A percentile compares a stretch with the other conserved stretches of the same genome.
Evolutionary conservation across 2,329 filamentous ascomycete genomes (phyloP).

Genomic region (Pseudogymnoascus sp.): DNA sequence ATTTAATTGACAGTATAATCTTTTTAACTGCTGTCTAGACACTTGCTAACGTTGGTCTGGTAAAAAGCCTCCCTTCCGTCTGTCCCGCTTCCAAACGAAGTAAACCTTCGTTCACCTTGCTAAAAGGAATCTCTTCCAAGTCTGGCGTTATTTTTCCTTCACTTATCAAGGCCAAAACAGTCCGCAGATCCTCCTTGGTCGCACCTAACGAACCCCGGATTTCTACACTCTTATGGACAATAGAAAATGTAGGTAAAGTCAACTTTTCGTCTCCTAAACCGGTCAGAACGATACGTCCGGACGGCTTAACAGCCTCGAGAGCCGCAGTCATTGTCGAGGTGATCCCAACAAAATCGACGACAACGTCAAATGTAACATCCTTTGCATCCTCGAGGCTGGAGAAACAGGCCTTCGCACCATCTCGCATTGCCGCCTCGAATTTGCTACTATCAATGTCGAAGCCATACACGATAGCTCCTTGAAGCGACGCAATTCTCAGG

Average conservation of each 20-base stretch:
- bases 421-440: conserved; percentile 8
- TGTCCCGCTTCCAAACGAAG: conserved; percentile 11
- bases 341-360: conserved; percentile 15
- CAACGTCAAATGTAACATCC: conserved; percentile 11
- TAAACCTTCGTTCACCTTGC: conserved; percentile 10
- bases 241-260: neutral
- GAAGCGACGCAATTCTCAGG: conserved; percentile 10
- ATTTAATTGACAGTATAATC: too few species aligned
- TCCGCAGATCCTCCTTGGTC: conserved; percentile 9
- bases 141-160: conserved; percentile 7
- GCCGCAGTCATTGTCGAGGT: conserved; percentile 8
- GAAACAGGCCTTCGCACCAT: conserved; percentile 15
- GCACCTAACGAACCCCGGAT: conserved; percentile 11
- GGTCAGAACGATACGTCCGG: conserved; percentile 12
- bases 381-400: conserved; percentile 9
- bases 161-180: conserved; percentile 12
- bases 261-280: conserved; percentile 10
- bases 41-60: conserved; percentile 6
- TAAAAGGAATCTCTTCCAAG: conserved; percentile 14
- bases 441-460: conserved; percentile 13
- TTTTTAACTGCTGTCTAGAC: conserved; percentile 27
- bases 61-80: conserved; percentile 14
- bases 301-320: conserved; percentile 10
- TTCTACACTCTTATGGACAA: conserved; percentile 7
- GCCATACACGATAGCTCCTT: conserved; percentile 15